Evolutionary conservation across 805 yeast genomes (phyloP).

Genomic region (Suhomyces prunicola): DNA sequence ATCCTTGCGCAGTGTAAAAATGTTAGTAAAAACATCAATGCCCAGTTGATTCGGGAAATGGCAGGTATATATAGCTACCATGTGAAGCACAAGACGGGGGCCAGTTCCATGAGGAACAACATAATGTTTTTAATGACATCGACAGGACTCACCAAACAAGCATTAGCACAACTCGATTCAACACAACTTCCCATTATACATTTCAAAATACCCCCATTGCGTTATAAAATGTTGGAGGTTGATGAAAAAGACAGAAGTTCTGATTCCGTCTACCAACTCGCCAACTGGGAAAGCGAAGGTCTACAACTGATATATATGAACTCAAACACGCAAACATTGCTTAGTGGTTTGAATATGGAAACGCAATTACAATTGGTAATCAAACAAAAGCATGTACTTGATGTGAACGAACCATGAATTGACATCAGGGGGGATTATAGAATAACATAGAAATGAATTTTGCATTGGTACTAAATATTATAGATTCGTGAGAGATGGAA

Average conservation of each 20-base stretch:
- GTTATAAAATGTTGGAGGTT: conserved; percentile 5
- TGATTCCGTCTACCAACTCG: conserved; percentile 26
- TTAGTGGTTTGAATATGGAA: conserved; percentile 31
- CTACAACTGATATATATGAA: conserved; percentile 36
- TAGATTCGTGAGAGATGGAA: neutral
- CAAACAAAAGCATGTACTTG: neutral
- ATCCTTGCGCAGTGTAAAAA: conserved; percentile 58
- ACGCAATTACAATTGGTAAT: conserved; percentile 14
- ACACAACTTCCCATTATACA: conserved; percentile 45
- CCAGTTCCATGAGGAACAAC: conserved; percentile 9
- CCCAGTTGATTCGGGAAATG: conserved; percentile 49
- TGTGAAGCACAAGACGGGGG: conserved; percentile 17
- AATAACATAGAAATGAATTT: neutral
- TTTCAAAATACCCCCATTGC: conserved; percentile 36
- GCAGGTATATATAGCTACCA: conserved; percentile 48
- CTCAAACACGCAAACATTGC: conserved; percentile 30
- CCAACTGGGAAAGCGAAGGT: conserved; percentile 39
- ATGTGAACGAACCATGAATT: no score
- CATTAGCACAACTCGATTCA: conserved; percentile 42
- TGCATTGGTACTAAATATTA: neutral
- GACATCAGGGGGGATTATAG: neutral
- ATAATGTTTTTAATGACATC: conserved; percentile 47
- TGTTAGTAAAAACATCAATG: conserved; percentile 40
- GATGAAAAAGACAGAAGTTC: neutral
- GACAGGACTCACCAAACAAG: conserved; percentile 46